Evolutionary conservation across 2,329 filamentous ascomycete species (phyloP).

Genomic region (Phialophora tarda): DNA sequence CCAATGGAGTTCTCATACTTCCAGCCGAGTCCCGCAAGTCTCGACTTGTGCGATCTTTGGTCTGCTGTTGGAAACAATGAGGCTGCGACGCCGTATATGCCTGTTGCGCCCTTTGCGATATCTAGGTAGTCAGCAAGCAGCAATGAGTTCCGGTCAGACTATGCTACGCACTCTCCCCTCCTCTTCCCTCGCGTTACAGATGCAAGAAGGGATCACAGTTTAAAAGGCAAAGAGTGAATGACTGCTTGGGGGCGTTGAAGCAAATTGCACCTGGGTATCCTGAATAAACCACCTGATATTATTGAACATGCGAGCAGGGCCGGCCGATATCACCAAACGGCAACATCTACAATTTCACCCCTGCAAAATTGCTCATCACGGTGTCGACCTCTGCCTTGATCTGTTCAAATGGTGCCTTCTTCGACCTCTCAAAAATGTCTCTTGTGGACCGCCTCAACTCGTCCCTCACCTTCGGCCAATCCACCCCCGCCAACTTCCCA

Average conservation of each 20-base stretch:
- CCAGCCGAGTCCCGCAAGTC: not conserved
- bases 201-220: not conserved
- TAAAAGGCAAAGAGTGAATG: not conserved
- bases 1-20: constrained; percentile 15
- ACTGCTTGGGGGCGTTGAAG: not conserved
- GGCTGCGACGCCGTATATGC: not conserved
- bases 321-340: not conserved
- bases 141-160: not conserved
- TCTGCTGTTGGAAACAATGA: not conserved
- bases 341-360: constrained; percentile 1
- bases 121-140: not conserved
- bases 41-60: constrained; percentile 15
- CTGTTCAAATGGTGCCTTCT: constrained; percentile 22
- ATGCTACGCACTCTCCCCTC: not conserved
- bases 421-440: constrained; percentile 14
- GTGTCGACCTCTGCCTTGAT: constrained; percentile 11
- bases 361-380: not conserved
- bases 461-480: constrained; percentile 22
- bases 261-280: not conserved
- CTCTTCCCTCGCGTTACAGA: too few species aligned
- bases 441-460: constrained; percentile 14
- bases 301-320: not conserved
- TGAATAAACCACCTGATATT: not conserved
- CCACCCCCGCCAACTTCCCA: constrained; percentile 27
- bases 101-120: not conserved